Conservation (phyloP, 2,329 filamentous ascomycete species). For the Claviceps citrina region DNA sequence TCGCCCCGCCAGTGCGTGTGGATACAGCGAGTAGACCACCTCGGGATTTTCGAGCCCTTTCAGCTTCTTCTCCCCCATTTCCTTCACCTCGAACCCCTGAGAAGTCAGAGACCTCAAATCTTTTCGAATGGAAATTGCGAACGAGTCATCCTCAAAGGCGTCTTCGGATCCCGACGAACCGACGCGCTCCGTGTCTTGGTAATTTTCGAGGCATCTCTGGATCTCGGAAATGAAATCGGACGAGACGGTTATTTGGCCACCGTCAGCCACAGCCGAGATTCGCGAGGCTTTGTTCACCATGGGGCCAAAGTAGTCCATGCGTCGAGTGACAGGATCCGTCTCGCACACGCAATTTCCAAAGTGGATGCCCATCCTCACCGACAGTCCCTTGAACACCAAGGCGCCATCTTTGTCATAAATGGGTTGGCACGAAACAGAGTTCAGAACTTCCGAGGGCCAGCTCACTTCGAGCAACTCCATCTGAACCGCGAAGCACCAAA, state of each 20-base stretch:
- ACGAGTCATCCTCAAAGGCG: slow-evolving; percentile 54
- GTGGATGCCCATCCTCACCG: slow-evolving; percentile 94
- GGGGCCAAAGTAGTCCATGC: slow-evolving; percentile 98
- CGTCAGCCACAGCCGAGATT: slow-evolving; percentile 87
- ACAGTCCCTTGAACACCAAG: slow-evolving; percentile 83
- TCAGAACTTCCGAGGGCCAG: slow-evolving; percentile 88
- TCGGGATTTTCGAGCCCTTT: slow-evolving; percentile 97
- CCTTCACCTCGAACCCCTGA: slow-evolving; percentile 92
- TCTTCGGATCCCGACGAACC: slow-evolving; percentile 54
- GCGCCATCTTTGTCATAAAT: slow-evolving; percentile 71
- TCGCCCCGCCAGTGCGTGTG: slow-evolving; percentile 70
- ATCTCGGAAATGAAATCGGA: slow-evolving; percentile 96
- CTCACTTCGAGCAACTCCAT: slow-evolving; percentile 70
- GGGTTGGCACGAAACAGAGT: slow-evolving; percentile 70
- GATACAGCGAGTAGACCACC: slow-evolving; percentile 88
- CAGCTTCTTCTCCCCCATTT: slow-evolving; percentile 84
- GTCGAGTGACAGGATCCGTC: slow-evolving; percentile 84
- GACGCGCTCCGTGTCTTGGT: slow-evolving; percentile 66
- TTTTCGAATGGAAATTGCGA: slow-evolving; percentile 64
- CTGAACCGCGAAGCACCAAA: slow-evolving; percentile 96
- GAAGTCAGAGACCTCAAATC: slow-evolving; percentile 77
- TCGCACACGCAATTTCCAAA: slow-evolving; percentile 92
- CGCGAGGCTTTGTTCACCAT: slow-evolving; percentile 97
- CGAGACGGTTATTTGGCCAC: slow-evolving; percentile 91
- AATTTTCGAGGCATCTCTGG: slow-evolving; percentile 75